Evolutionary conservation across 352 stramenopile genomes (phyloP), one percentile per base, ranked within the genome.

Genomic region (Globisporangium yorkense): DNA sequence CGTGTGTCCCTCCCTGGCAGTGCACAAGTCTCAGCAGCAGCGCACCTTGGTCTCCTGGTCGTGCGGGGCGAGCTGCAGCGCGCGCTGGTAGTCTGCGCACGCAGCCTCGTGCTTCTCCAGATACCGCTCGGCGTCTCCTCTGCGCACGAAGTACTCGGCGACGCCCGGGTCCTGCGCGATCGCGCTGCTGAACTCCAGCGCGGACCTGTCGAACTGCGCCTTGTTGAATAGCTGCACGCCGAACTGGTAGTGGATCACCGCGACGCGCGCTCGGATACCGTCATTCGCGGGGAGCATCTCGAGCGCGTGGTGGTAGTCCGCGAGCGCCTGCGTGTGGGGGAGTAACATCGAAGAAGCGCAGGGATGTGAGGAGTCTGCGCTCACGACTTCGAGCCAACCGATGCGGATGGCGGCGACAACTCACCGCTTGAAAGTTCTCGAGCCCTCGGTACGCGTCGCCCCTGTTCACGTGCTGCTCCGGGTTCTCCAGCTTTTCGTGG

Each of bases 191-290:
- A 86, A 88, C 59, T 92, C 85, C n/a, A 93, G 51, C 49, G 89
- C 80, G 5, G 83, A 83, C 53, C 81, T 86, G 47, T 88, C 68
- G 40, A 93, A 94, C 51, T 77, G 69, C 15, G 66, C 80, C 53
- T 68, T 61, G 54, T 93, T 93, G 67, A 93, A 91, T 6, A 90
- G 60, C 33, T 90, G 71, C 31, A 93, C 73, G 18, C 85, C 83
- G 55, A 94, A 91, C 29, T 89, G 75, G 58, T 91, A 94, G 58
- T 91, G 83, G 33, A 94, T 78, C 39, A 92, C 66, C 8, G 75
- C 79, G 5, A 93, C 71, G 10, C 83, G 74, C 9, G 83, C 76
- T 29, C 78, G 67, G 18, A 92, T 72, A 2, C 74, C 72, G n/a
- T 63, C 61, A 43, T 65, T 77, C 13, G 75, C 70, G 1, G 75